Evolutionary conservation across 2,329 filamentous ascomycete genomes (phyloP).

Genomic region (Claviceps pazoutovae): DNA sequence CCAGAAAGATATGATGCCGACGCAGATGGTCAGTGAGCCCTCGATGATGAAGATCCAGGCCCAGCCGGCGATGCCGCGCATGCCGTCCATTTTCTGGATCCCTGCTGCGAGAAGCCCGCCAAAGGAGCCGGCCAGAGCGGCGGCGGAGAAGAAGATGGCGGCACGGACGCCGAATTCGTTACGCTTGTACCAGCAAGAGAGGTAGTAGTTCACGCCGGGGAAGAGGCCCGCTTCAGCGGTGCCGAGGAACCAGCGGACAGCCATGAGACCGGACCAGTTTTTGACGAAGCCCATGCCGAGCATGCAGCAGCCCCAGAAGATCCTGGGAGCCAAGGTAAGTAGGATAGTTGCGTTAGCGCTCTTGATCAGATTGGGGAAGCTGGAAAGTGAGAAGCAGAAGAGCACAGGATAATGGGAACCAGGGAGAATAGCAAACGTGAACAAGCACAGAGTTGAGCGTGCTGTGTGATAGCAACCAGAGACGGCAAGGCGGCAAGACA

Average conservation of each 20-base stretch:
- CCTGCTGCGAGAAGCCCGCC: conserved; percentile 60
- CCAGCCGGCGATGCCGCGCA: conserved; percentile 43
- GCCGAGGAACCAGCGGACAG: conserved; percentile 57
- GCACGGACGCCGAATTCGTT: conserved; percentile 68
- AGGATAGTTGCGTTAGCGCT: too few species aligned
- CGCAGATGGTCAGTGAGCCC: conserved; percentile 54
- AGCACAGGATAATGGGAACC: too few species aligned
- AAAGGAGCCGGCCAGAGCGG: conserved; percentile 65
- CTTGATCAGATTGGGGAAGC: too few species aligned
- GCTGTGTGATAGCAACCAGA: too few species aligned
- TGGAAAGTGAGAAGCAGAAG: too few species aligned
- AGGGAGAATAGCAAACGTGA: too few species aligned
- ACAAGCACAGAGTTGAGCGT: too few species aligned
- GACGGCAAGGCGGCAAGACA: too few species aligned
- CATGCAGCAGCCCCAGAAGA: conserved; percentile 55
- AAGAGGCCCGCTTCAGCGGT: conserved; percentile 63
- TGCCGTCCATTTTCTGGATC: conserved; percentile 55
- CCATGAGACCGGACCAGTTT: conserved; percentile 51
- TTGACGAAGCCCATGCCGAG: conserved; percentile 53
- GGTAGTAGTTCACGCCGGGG: conserved; percentile 65
- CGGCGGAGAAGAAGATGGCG: conserved; percentile 73
- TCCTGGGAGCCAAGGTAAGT: not conserved
- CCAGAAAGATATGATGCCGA: conserved; percentile 58
- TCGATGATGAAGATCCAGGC: conserved; percentile 57
- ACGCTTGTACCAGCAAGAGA: conserved; percentile 73